Evolutionary conservation across 805 yeast genomes (phyloP).

Genomic region (Wickerhamomyces sydowiorum): DNA sequence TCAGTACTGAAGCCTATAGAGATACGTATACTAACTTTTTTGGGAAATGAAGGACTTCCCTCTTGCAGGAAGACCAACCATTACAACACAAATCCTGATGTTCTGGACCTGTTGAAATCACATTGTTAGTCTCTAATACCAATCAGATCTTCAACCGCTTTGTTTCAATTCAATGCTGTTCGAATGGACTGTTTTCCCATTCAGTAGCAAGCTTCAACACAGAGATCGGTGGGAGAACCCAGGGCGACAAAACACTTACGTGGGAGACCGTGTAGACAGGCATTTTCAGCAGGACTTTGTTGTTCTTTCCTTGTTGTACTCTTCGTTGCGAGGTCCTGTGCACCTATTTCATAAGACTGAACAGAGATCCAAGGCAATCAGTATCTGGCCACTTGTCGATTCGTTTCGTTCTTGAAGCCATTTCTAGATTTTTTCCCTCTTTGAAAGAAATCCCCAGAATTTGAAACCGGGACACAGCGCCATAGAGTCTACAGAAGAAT

Average conservation of each 20-base stretch:
- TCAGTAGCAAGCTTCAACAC: background rate
- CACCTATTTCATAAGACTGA: background rate
- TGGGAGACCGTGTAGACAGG: slow-evolving; percentile 34
- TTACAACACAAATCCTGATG: slow-evolving; percentile 75
- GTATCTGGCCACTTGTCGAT: background rate
- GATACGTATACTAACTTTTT: slow-evolving; percentile 39
- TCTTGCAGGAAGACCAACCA: slow-evolving; percentile 86
- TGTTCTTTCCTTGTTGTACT: background rate
- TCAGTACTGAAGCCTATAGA: too few relatives aligned
- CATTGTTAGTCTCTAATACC: background rate
- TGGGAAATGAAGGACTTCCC: slow-evolving; percentile 95
- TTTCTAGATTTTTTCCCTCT: background rate
- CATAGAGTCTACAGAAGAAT: too few relatives aligned
- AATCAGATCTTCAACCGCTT: background rate
- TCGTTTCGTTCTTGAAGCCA: background rate
- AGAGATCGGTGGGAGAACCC: too few relatives aligned
- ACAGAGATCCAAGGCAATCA: background rate
- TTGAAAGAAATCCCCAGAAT: background rate
- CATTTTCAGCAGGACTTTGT: slow-evolving; percentile 20
- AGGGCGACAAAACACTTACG: slow-evolving; percentile 17
- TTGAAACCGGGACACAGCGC: background rate
- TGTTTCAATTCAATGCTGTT: too few relatives aligned
- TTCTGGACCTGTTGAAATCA: slow-evolving; percentile 43
- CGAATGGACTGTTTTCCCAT: background rate
- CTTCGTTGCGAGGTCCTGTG: background rate